These are phyloP conservation scores for Taphrina populina DNA, from an alignment of 1,139 yeast genomes.

Conservation along the genomic window DNA sequence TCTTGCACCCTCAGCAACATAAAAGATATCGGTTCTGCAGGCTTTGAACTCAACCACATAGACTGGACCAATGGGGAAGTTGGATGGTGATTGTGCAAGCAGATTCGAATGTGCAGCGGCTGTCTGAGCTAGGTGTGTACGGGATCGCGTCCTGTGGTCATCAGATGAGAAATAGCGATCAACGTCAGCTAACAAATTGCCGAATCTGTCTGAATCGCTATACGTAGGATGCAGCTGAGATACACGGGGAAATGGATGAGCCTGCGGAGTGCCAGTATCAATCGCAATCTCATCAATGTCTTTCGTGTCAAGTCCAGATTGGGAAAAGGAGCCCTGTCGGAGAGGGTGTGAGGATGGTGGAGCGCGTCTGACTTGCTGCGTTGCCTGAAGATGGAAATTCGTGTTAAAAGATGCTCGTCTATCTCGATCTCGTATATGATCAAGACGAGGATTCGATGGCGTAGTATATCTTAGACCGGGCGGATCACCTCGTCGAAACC, in stretches of 20 bases:
- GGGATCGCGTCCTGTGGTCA: conserved; percentile 31
- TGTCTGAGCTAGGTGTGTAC: conserved; percentile 2
- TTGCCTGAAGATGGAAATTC: neutral
- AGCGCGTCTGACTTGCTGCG: neutral
- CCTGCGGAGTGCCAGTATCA: neutral
- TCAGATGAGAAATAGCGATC: conserved; percentile 34
- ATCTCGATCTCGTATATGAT: conserved; percentile 5
- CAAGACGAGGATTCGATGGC: conserved; percentile 25
- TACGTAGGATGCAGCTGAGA: no score
- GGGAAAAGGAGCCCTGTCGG: neutral
- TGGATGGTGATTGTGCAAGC: conserved; percentile 34
- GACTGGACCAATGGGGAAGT: conserved; percentile 42
- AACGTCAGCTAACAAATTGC: conserved; percentile 30
- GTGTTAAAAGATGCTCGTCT: conserved; percentile 24
- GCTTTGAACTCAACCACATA: conserved; percentile 81
- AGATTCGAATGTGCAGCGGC: conserved; percentile 11
- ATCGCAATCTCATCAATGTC: neutral
- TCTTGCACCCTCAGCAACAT: conserved; percentile 56
- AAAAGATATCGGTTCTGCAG: conserved; percentile 80
- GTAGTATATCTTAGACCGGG: conserved; percentile 30
- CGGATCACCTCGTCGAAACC: conserved; percentile 9
- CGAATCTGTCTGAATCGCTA: neutral
- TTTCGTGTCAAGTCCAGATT: neutral
- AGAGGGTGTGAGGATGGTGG: neutral
- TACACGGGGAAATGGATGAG: neutral